Conservation (phyloP, 352 stramenopile species). For the Pythium monospermum region DNA sequence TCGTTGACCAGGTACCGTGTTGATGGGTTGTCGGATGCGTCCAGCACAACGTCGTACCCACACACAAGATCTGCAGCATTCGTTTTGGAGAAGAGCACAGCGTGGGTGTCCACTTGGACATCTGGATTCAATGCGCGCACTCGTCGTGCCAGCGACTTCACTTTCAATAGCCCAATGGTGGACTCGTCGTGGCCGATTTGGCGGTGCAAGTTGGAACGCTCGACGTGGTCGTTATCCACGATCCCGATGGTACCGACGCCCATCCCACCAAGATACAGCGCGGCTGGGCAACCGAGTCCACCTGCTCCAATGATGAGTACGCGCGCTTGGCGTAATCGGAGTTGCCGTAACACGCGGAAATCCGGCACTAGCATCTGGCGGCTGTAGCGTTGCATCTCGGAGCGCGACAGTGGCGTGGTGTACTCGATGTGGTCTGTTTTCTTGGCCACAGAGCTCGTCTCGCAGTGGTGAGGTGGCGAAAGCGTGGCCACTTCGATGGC, state of each 20-base stretch:
- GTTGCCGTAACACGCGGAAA: constrained; percentile 88
- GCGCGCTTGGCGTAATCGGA: constrained; percentile 60
- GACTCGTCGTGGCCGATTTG: constrained; percentile 93
- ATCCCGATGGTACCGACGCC: constrained; percentile 92
- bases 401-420: constrained; percentile 35
- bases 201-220: constrained; percentile 96
- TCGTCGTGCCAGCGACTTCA: constrained; percentile 68
- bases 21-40: constrained; percentile 94
- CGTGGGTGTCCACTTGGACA: constrained; percentile 46
- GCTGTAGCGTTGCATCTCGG: constrained; percentile 86
- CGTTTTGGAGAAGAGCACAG: constrained; percentile 44
- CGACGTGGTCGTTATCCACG: constrained; percentile 94
- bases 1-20: constrained; percentile 97
- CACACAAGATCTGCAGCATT: constrained; percentile 83
- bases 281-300: constrained; percentile 93
- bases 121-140: constrained; percentile 77
- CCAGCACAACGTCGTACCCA: constrained; percentile 90
- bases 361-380: constrained; percentile 93
- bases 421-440: background rate
- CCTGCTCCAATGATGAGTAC: constrained; percentile 93
- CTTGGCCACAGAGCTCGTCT: background rate
- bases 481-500: too few relatives aligned
- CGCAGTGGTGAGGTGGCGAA: too few relatives aligned
- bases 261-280: constrained; percentile 94
- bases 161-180: constrained; percentile 86